phyloP scores from a whole-genome alignment of 139 green algal species.

The Coelastrella sp. region DNA sequence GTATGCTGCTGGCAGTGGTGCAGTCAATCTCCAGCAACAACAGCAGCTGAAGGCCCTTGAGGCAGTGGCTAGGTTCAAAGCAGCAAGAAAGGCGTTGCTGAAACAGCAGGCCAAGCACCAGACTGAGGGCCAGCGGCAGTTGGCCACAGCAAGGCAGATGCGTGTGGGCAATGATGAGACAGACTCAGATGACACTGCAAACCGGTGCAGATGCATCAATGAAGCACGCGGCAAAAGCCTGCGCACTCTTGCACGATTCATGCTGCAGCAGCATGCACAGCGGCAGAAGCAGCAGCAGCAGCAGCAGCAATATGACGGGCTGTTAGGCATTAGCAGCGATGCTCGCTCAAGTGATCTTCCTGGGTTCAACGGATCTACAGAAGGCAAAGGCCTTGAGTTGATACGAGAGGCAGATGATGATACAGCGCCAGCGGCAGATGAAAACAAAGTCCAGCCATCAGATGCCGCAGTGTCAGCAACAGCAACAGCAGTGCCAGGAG shows the following conservation, averaged over 20 bases:
- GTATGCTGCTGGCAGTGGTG: too few relatives aligned
- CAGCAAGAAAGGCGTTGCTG: neutral
- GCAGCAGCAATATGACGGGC: neutral
- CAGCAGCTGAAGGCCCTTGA: neutral
- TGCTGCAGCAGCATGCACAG: neutral
- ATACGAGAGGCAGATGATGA: neutral
- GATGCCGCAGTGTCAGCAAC: too few relatives aligned
- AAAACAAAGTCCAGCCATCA: too few relatives aligned
- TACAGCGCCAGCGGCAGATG: too few relatives aligned
- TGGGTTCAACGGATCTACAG: neutral
- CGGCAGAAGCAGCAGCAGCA: neutral
- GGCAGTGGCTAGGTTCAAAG: neutral
- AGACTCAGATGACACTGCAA: neutral
- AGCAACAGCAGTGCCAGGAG: neutral
- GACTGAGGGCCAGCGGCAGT: neutral
- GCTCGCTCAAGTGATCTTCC: neutral
- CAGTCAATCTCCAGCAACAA: neutral
- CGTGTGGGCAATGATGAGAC: neutral
- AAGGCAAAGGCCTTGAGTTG: neutral
- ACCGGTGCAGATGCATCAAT: neutral
- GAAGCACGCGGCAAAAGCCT: neutral
- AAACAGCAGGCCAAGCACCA: neutral
- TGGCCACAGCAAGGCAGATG: neutral
- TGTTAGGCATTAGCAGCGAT: neutral
- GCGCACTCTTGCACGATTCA: neutral